Evolutionary conservation across 371 early-diverging fungal species (phyloP).

Genomic region (Thermomucor indicae-seudaticae): DNA sequence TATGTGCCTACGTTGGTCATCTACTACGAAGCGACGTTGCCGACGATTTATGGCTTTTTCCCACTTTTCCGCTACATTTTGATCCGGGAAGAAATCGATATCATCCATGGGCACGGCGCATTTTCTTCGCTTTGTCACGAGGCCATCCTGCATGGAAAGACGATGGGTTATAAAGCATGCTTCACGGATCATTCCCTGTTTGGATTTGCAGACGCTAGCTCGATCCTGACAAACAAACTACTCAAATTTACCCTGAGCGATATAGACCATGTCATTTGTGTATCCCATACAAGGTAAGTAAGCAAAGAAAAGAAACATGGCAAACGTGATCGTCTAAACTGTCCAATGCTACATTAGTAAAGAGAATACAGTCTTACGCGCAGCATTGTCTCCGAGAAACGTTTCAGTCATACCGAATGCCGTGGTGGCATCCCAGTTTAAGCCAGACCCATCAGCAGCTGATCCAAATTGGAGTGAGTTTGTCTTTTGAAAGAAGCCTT

Average conservation of each 20-base stretch:
- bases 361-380: slow-evolving; percentile 96
- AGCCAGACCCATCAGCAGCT: slow-evolving; percentile 75
- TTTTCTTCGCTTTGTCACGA: slow-evolving; percentile 96
- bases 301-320: background rate
- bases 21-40: slow-evolving; percentile 86
- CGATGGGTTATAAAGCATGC: slow-evolving; percentile 92
- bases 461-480: slow-evolving; percentile 76
- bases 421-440: slow-evolving; percentile 87
- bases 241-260: slow-evolving; percentile 93
- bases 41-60: slow-evolving; percentile 91
- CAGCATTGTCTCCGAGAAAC: slow-evolving; percentile 81
- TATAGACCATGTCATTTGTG: slow-evolving; percentile 97
- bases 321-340: background rate
- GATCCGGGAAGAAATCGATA: slow-evolving; percentile 87
- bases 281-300: slow-evolving; percentile 90
- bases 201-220: slow-evolving; percentile 93
- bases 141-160: slow-evolving; percentile 93
- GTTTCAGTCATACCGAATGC: slow-evolving; percentile 99
- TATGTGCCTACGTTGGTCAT: slow-evolving; percentile 90
- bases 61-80: slow-evolving; percentile 92
- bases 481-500: background rate
- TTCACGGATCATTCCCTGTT: slow-evolving; percentile 99
- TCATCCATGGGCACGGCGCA: slow-evolving; percentile 97
- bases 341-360: slow-evolving; percentile 56
- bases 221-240: slow-evolving; percentile 93